These are phyloP conservation scores for Stentor roeselii DNA, from an alignment of 73 alveolate species.

Conservation along the genomic window DNA sequence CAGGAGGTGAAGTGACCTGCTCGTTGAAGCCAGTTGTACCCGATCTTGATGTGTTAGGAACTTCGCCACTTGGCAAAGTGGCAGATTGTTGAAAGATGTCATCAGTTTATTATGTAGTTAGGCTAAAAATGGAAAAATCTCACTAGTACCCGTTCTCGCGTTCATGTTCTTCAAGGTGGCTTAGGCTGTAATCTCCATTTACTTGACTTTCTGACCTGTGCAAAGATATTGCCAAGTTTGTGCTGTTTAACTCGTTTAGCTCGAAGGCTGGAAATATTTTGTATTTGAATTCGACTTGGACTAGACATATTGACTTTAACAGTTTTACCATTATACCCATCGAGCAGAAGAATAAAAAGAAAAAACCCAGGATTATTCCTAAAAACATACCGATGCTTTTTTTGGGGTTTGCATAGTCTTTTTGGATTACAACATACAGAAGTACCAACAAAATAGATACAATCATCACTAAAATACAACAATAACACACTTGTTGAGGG, in stretches of 20 bases:
- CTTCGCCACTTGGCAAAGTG: too few relatives aligned
- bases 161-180: neutral
- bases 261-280: neutral
- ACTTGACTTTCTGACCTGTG: neutral
- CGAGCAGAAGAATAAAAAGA: neutral
- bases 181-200: neutral
- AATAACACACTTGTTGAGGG: neutral
- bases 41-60: too few relatives aligned
- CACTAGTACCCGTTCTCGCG: too few relatives aligned
- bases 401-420: neutral
- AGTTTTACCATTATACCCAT: neutral
- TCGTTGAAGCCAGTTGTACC: too few relatives aligned
- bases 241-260: neutral
- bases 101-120: too few relatives aligned
- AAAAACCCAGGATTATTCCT: neutral
- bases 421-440: neutral
- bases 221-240: neutral
- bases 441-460: neutral
- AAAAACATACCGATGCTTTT: neutral
- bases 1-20: too few relatives aligned
- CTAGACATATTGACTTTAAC: neutral
- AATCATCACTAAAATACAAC: neutral
- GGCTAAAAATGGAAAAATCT: too few relatives aligned
- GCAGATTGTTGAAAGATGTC: too few relatives aligned
- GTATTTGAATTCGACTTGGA: neutral